Evolutionary conservation across 2,329 filamentous ascomycete species (phyloP).

Genomic region (Penicillium oxalicum): DNA sequence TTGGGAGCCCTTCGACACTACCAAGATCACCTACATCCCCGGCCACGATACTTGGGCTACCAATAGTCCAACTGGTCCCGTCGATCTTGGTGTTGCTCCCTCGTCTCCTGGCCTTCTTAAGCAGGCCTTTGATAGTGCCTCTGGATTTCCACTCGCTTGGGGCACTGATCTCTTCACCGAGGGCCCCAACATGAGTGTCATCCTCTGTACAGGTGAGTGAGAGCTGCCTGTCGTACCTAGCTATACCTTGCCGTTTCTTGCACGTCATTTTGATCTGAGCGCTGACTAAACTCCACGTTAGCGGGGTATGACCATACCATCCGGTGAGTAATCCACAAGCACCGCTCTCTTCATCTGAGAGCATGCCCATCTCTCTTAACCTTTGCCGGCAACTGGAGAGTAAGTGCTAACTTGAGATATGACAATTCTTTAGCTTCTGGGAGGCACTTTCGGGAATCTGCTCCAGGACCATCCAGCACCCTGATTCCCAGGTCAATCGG

Average conservation of each 20-base stretch:
- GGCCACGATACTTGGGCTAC: background rate
- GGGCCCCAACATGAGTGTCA: constrained; percentile 53
- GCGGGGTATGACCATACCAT: constrained; percentile 73
- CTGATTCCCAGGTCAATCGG: constrained; percentile 96
- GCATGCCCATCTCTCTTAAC: too few species aligned
- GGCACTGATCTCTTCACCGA: background rate
- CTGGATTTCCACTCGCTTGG: background rate
- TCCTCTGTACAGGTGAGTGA: constrained; percentile 58
- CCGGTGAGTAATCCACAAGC: constrained; percentile 45
- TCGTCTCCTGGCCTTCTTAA: too few species aligned
- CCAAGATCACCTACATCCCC: background rate
- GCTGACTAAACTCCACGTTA: constrained; percentile 20
- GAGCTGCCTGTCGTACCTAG: constrained; percentile 6
- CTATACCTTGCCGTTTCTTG: constrained; percentile 17
- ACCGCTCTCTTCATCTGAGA: background rate
- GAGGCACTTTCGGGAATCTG: constrained; percentile 96
- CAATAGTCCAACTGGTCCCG: background rate
- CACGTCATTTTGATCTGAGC: constrained; percentile 13
- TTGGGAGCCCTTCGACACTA: background rate
- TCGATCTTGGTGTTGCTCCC: too few species aligned
- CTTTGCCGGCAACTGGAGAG: too few species aligned
- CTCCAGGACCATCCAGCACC: constrained; percentile 94
- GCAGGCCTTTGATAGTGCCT: too few species aligned
- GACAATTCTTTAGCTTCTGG: constrained; percentile 67
- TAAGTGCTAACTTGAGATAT: background rate